A percentile compares a stretch with the other conserved stretches of the same genome.
Evolutionary conservation across 345 rosid species (phyloP).

Genomic region (Limnanthes douglasii): DNA sequence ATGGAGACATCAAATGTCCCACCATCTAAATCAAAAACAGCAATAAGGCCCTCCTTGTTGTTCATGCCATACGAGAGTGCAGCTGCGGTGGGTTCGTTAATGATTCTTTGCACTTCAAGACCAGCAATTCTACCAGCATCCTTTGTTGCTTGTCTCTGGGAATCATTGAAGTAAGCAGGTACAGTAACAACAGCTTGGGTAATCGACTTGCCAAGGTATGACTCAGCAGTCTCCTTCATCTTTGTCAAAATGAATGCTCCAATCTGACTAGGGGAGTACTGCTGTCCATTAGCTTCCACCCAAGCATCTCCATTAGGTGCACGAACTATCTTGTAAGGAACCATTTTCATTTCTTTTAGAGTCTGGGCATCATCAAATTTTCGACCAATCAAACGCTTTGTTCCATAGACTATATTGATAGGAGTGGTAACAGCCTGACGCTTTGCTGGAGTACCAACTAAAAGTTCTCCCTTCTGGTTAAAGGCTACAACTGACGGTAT

Average conservation of each 20-base stretch:
- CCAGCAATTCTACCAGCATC: conserved; percentile 34
- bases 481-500: conserved; percentile 24
- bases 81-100: conserved; percentile 32
- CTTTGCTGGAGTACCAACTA: conserved; percentile 23
- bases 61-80: conserved; percentile 26
- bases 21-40: conserved; percentile 29
- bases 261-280: conserved; percentile 23
- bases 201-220: conserved; percentile 21
- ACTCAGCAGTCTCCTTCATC: conserved; percentile 30
- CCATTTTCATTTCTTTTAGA: conserved; percentile 25
- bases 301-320: conserved; percentile 33
- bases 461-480: conserved; percentile 13
- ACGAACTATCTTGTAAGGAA: conserved; percentile 19
- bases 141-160: conserved; percentile 29
- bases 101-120: conserved; percentile 24
- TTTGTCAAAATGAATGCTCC: conserved; percentile 22
- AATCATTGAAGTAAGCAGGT: conserved; percentile 30
- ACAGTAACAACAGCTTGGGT: conserved; percentile 26
- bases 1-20: conserved; percentile 29
- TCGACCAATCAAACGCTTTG: conserved; percentile 23
- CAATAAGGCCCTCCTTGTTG: conserved; percentile 25
- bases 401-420: conserved; percentile 20
- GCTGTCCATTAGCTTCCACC: conserved; percentile 23
- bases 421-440: conserved; percentile 28
- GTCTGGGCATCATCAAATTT: conserved; percentile 21